Conservation (phyloP, 768 basidiomycete genomes). For the Tubosaeta sp. region DNA sequence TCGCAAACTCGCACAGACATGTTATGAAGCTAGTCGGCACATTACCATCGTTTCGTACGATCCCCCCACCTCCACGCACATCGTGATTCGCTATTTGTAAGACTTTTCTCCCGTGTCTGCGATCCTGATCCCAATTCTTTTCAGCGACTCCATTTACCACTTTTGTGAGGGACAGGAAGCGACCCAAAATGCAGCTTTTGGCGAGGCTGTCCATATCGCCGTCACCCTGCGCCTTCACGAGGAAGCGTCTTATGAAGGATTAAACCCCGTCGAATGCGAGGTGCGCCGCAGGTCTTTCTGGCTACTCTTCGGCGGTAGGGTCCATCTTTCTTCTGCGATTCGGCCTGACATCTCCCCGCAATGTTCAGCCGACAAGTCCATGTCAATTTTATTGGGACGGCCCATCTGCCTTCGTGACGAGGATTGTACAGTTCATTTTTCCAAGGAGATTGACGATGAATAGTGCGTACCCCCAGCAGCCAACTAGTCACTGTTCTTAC, state of each 20-base stretch:
- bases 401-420: conserved; percentile 86
- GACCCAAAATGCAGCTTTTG: conserved; percentile 83
- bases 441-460: conserved; percentile 85
- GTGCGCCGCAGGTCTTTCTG: conserved; percentile 84
- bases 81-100: conserved; percentile 86
- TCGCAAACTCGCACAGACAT: conserved; percentile 76
- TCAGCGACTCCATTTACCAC: conserved; percentile 79
- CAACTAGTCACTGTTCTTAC: conserved; percentile 23
- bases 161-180: conserved; percentile 87
- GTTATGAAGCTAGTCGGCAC: conserved; percentile 78
- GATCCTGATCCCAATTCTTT: conserved; percentile 5
- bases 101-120: conserved; percentile 24
- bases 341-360: background rate
- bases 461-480: conserved; percentile 53
- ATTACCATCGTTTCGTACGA: conserved; percentile 79
- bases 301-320: conserved; percentile 80
- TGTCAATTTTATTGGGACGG: conserved; percentile 78
- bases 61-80: conserved; percentile 78
- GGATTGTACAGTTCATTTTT: conserved; percentile 86
- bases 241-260: conserved; percentile 74
- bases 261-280: conserved; percentile 86
- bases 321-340: background rate
- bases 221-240: conserved; percentile 83
- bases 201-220: conserved; percentile 81
- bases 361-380: conserved; percentile 75